Conservation (phyloP, 148 eudicot genomes). For the Silene uniflora region DNA sequence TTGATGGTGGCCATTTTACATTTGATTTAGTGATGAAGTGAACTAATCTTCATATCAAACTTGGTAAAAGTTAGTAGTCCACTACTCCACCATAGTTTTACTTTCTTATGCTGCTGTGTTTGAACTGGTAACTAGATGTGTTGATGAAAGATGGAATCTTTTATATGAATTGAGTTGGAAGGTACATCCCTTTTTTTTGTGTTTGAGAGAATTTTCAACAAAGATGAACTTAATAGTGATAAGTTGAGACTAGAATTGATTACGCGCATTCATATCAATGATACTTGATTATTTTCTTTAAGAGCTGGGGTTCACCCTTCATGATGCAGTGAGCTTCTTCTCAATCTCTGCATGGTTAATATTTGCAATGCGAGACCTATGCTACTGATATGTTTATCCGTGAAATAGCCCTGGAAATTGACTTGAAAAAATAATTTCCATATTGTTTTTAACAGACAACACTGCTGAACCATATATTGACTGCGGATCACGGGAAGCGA, state of each 20-base stretch:
- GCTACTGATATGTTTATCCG: neutral
- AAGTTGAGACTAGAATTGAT: neutral
- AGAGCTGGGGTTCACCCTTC: neutral
- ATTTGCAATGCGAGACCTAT: neutral
- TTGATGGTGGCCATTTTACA: neutral
- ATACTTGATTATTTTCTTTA: neutral
- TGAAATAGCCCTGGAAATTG: neutral
- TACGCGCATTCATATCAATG: neutral
- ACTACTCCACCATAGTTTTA: too few species aligned
- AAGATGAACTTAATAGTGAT: too few species aligned
- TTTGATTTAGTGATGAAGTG: too few species aligned
- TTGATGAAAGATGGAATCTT: neutral
- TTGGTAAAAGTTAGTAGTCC: too few species aligned
- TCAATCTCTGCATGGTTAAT: too few species aligned
- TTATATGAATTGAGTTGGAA: neutral
- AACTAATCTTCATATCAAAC: too few species aligned
- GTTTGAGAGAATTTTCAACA: neutral
- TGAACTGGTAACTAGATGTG: too few species aligned
- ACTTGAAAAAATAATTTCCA: neutral
- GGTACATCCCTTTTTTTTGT: neutral
- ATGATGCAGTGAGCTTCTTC: neutral
- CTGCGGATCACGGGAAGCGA: constrained; percentile 49
- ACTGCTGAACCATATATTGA: constrained; percentile 50
- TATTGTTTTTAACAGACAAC: constrained; percentile 64
- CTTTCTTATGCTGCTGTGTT: too few species aligned